Evolutionary conservation across 2,329 filamentous ascomycete species (phyloP), one percentile per base, ranked within the genome.

Genomic region (Chaetomium olivaceum): DNA sequence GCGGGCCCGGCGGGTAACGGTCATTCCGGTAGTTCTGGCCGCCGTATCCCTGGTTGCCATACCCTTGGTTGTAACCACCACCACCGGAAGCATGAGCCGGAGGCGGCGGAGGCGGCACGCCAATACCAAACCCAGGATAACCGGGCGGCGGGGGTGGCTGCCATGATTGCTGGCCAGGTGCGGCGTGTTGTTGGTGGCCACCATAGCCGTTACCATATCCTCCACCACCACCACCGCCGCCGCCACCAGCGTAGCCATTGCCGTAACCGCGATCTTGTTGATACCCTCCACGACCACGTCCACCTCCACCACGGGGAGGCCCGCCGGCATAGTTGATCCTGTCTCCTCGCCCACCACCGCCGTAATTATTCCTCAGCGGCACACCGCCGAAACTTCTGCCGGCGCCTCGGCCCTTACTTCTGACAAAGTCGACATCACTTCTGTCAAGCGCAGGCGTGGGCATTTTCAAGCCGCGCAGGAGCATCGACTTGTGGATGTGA

Each of bases 401-500:
- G 25, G 84, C 82, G 67, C 86, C 84, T 62, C 85, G 81, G 39
- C 89, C 81, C 74, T 90, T 89, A 61, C 85, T 83, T 74, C 88
- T 87, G 52, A 93, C 85, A 8, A 85, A 83, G 69, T 93, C 89
- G 62, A 94, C 87, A 73, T 97, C 93, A 65, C 85, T 86, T 39
- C 86, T 84, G 64, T 91, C 90, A 1, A 99, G 85, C 11, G 87
- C 89, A 1, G 91, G 87, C 1, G 84, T 79, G 4, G 91, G 87
- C 64, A 93, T 83, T 72, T 89, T 88, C 48, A 93, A 88, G 14
- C 95, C 95, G 2, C 92, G 89, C 43, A 99, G 83, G 16, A 99
- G 85, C 91, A 97, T 96, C 6, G 93, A 97, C 76, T 97, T 97
- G 79, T 99, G 95, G 4, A 87, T 81, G 72, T 91, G 85, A 11